These are phyloP conservation scores for Fonsecaea pedrosoi DNA, from an alignment of 2,329 filamentous ascomycete species.

Conservation along the genomic window DNA sequence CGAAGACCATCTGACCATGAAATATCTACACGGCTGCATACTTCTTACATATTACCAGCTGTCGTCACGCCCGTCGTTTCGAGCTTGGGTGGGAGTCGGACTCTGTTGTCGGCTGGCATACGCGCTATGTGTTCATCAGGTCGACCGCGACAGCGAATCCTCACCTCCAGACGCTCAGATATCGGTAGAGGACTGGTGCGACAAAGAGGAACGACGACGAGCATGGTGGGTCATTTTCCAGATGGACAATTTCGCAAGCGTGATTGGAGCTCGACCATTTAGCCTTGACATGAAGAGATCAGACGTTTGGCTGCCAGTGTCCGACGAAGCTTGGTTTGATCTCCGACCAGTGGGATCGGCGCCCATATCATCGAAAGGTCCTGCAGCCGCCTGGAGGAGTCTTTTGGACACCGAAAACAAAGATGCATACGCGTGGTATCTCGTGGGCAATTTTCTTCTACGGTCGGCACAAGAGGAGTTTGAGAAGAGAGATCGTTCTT, in stretches of 20 bases:
- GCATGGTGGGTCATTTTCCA: constrained; percentile 8
- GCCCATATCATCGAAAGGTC: neutral
- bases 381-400: neutral
- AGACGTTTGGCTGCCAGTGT: constrained; percentile 1
- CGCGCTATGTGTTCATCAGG: constrained; percentile 80
- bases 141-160: neutral
- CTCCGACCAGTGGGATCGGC: too few relatives aligned
- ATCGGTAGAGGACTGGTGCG: neutral
- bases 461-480: too few relatives aligned
- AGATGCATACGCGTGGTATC: neutral
- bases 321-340: constrained; percentile 13
- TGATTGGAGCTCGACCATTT: neutral
- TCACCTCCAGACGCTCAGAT: neutral
- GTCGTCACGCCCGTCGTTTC: neutral
- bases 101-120: constrained; percentile 87
- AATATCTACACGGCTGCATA: constrained; percentile 9
- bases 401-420: neutral
- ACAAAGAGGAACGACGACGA: constrained; percentile 2
- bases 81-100: constrained; percentile 91
- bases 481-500: too few relatives aligned
- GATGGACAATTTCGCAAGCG: neutral
- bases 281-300: neutral
- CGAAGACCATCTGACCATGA: neutral
- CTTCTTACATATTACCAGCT: neutral
- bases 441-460: neutral